Conservation (phyloP, 208 protist genomes). For the Acanthamoeba castellanii region DNA sequence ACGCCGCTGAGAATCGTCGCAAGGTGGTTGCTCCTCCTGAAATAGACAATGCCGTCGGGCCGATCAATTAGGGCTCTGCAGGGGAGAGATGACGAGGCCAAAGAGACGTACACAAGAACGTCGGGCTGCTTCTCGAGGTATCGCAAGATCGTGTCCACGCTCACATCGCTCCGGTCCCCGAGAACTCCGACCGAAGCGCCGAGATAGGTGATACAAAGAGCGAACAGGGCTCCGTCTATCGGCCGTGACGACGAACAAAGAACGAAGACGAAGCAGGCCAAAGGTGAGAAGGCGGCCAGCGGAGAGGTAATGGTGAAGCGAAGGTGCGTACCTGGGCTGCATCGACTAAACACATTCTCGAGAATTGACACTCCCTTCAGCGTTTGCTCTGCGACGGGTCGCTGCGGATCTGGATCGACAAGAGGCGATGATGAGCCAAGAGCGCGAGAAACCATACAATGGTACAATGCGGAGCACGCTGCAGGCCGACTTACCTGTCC, state of each 20-base stretch:
- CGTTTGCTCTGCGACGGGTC: background rate
- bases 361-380: background rate
- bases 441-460: too few species aligned
- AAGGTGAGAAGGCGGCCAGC: background rate
- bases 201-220: slow-evolving; percentile 8
- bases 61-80: background rate
- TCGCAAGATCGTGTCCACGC: background rate
- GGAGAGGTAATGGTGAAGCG: background rate
- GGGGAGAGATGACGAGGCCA: background rate
- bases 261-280: too few species aligned
- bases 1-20: slow-evolving; percentile 7
- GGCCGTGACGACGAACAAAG: background rate
- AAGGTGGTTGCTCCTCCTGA: slow-evolving; percentile 2
- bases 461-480: background rate
- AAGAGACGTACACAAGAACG: background rate
- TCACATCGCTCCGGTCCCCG: background rate
- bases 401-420: background rate
- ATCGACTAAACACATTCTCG: background rate
- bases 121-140: background rate
- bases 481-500: background rate
- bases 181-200: background rate
- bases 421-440: background rate
- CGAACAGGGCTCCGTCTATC: slow-evolving; percentile 23
- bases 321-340: background rate
- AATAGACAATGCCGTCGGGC: background rate